Evolutionary conservation across 2,329 filamentous ascomycete species (phyloP).

Genomic region (Xylogone sp.): DNA sequence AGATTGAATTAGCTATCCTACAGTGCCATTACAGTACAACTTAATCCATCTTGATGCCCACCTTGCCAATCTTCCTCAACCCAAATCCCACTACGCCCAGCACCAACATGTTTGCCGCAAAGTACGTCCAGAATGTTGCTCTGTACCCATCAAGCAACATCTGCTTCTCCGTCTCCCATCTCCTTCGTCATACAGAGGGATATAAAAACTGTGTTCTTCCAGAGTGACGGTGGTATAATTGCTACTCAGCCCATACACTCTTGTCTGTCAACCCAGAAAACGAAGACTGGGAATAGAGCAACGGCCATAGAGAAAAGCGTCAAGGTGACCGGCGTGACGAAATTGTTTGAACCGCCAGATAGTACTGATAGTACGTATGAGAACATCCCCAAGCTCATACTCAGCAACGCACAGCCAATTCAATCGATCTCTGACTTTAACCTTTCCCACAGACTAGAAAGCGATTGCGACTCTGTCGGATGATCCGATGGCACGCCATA

Average conservation of each 20-base stretch:
- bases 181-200: constrained; percentile 25
- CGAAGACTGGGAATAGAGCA: constrained; percentile 24
- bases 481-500: constrained; percentile 13
- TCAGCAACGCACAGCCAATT: constrained; percentile 44
- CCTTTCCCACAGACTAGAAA: constrained; percentile 3
- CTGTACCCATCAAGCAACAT: constrained; percentile 48
- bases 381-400: constrained; percentile 42
- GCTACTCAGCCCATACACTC: constrained; percentile 20
- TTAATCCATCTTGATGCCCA: constrained; percentile 26
- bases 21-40: no score
- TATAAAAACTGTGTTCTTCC: constrained; percentile 28
- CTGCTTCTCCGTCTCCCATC: constrained; percentile 16
- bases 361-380: constrained; percentile 38
- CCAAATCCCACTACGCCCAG: constrained; percentile 33
- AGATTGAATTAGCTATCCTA: no score
- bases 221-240: constrained; percentile 31
- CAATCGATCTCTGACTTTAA: constrained; percentile 45
- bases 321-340: constrained; percentile 19
- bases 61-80: constrained; percentile 38
- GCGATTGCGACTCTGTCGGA: constrained; percentile 4
- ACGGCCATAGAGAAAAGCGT: constrained; percentile 24
- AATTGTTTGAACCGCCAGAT: constrained; percentile 8
- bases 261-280: constrained; percentile 22
- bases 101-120: constrained; percentile 37
- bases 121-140: constrained; percentile 50